These are phyloP conservation scores for Daldinia bambusicola DNA, from an alignment of 495 filamentous ascomycete genomes.

Conservation along the genomic window DNA sequence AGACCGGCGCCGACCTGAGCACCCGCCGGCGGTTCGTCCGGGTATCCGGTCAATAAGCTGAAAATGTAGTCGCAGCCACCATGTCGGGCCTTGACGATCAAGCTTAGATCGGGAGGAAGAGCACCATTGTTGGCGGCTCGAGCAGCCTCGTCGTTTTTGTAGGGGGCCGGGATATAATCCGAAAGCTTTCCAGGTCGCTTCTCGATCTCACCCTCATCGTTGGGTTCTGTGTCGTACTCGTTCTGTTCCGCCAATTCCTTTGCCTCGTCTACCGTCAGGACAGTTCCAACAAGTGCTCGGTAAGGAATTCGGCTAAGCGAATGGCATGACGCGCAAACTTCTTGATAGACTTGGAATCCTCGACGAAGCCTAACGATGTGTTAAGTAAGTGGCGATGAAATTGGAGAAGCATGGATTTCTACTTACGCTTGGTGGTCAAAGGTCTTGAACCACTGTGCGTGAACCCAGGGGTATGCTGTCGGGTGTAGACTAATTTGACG, in stretches of 20 bases:
- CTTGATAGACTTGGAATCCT: slow-evolving; percentile 99
- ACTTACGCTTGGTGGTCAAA: slow-evolving; percentile 96
- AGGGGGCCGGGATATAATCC: slow-evolving; percentile 93
- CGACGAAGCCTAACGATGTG: slow-evolving; percentile 81
- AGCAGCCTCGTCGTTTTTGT: slow-evolving; percentile 98
- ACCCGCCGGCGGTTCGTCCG: slow-evolving; percentile 93
- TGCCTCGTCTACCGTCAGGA: slow-evolving; percentile 96
- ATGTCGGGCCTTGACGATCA: slow-evolving; percentile 98
- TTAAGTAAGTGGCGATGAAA: slow-evolving; percentile 26
- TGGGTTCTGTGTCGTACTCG: slow-evolving; percentile 98
- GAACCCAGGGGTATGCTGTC: slow-evolving; percentile 94
- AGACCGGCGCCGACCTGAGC: slow-evolving; percentile 82
- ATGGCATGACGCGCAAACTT: slow-evolving; percentile 98
- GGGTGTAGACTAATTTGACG: slow-evolving; percentile 78
- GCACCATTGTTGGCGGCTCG: slow-evolving; percentile 98
- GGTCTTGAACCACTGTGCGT: slow-evolving; percentile 87
- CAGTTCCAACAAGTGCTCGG: slow-evolving; percentile 87
- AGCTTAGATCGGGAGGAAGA: slow-evolving; percentile 93
- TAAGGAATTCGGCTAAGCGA: slow-evolving; percentile 94
- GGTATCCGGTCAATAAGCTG: slow-evolving; percentile 95
- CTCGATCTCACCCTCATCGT: slow-evolving; percentile 96
- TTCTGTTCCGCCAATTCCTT: slow-evolving; percentile 96
- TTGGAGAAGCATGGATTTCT: slow-evolving; percentile 6
- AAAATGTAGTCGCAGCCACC: slow-evolving; percentile 99
- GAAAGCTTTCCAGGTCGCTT: slow-evolving; percentile 98